Evolutionary conservation across 306 rosid genomes (phyloP).

Genomic region (Leucaena leucocephala): DNA sequence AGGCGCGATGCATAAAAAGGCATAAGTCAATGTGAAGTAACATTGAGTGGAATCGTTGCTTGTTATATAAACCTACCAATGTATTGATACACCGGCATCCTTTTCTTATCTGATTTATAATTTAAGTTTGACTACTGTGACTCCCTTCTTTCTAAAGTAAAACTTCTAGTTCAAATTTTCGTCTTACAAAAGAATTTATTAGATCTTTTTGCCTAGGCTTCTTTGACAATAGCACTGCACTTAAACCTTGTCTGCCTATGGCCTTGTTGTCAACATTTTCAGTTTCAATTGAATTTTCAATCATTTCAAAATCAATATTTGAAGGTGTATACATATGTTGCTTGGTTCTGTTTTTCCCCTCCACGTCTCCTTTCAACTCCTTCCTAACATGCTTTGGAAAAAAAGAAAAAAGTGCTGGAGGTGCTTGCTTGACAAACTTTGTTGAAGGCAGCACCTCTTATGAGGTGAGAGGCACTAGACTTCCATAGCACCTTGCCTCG

Average conservation of each 20-base stretch:
- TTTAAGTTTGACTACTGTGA: background rate
- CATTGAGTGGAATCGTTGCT: background rate
- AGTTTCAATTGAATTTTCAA: background rate
- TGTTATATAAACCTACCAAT: background rate
- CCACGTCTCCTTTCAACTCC: background rate
- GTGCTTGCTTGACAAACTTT: background rate
- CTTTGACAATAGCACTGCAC: background rate
- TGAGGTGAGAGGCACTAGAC: background rate
- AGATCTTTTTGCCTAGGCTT: background rate
- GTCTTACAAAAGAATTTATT: background rate
- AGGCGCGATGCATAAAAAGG: background rate
- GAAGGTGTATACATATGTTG: background rate
- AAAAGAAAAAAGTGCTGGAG: background rate
- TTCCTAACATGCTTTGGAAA: background rate
- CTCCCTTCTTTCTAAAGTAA: background rate
- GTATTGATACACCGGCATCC: background rate
- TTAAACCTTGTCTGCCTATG: background rate
- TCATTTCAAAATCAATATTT: background rate
- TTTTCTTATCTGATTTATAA: no score
- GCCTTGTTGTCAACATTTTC: background rate
- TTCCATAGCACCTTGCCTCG: background rate
- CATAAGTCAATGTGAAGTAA: background rate
- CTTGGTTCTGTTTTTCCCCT: background rate
- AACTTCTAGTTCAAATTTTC: background rate
- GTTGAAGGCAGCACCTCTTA: background rate